Conservation (phyloP, 2,329 filamentous ascomycete species). For the Fusarium begoniae region DNA sequence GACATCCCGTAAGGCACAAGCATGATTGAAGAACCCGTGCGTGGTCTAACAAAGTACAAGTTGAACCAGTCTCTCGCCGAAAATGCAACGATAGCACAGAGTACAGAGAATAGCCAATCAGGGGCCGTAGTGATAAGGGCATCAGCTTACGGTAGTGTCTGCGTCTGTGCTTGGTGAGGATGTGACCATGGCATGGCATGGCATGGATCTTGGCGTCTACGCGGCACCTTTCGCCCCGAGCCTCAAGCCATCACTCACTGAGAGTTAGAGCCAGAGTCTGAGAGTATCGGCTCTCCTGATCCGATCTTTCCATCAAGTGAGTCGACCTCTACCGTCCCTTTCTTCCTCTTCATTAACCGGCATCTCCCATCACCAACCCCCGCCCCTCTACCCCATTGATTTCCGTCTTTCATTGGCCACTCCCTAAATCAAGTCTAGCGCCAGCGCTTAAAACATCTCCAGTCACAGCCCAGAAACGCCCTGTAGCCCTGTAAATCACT, state of each 20-base stretch:
- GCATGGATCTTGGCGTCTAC: conserved; percentile 11
- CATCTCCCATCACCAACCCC: conserved; percentile 2
- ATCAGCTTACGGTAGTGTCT: conserved; percentile 20
- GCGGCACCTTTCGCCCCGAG: neutral
- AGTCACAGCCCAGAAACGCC: conserved; percentile 28
- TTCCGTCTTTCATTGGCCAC: conserved; percentile 21
- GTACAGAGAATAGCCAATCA: neutral
- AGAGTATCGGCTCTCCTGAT: conserved; percentile 25
- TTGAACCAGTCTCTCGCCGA: neutral
- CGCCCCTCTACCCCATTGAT: neutral
- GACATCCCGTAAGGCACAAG: neutral
- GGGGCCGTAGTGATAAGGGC: neutral
- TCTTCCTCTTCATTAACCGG: neutral
- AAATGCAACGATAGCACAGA: neutral
- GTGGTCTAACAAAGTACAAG: neutral
- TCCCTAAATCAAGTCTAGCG: conserved; percentile 28
- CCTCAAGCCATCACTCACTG: neutral
- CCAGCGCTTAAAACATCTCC: conserved; percentile 41
- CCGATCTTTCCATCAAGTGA: conserved; percentile 26
- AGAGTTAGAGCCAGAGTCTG: neutral
- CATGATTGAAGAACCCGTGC: neutral
- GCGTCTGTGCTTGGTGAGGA: neutral
- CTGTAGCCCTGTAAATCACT: conserved; percentile 13
- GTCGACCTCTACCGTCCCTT: conserved; percentile 7
- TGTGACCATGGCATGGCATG: neutral